A percentile compares a stretch with the other conserved stretches of the same genome.
Conservation (phyloP, 1,284 basidiomycete species). For the Chalciporus sp. region DNA sequence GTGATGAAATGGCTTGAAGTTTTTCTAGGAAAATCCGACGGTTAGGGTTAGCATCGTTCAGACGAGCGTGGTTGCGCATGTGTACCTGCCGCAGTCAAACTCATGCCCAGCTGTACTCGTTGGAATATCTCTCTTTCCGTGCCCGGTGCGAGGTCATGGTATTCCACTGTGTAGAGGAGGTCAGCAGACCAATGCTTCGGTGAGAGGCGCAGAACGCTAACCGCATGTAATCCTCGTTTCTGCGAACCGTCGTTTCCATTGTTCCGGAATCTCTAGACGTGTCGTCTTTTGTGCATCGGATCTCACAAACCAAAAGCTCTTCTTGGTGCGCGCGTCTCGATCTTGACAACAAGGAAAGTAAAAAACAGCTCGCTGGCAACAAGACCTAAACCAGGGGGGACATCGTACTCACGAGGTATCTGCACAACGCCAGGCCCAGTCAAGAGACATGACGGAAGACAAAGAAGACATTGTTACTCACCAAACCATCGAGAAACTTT, state of each 20-base stretch:
- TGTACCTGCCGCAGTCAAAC: constrained; percentile 65
- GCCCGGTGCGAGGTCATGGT: constrained; percentile 47
- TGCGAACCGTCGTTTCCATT: constrained; percentile 51
- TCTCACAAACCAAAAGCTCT: constrained; percentile 59
- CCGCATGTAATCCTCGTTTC: constrained; percentile 64
- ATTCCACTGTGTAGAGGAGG: constrained; percentile 50
- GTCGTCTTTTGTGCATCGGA: constrained; percentile 43
- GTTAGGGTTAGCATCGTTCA: background rate
- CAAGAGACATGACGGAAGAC: background rate
- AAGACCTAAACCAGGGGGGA: background rate
- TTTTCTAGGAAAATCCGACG: constrained; percentile 49
- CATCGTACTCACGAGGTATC: constrained; percentile 50
- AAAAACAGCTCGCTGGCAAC: background rate
- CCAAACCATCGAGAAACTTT: constrained; percentile 70
- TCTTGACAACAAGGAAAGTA: constrained; percentile 31
- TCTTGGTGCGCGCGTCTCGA: constrained; percentile 53
- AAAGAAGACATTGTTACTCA: constrained; percentile 31
- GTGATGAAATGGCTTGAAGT: constrained; percentile 68
- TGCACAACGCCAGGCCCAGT: constrained; percentile 21
- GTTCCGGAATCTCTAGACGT: constrained; percentile 51
- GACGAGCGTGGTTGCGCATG: background rate
- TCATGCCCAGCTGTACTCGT: constrained; percentile 74
- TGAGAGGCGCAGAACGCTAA: constrained; percentile 33
- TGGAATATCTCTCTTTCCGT: constrained; percentile 76
- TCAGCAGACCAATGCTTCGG: background rate